A percentile compares a stretch with the other conserved stretches of the same genome.
Conservation (phyloP, 441 rosid genomes). For the Populus hybrid region DNA sequence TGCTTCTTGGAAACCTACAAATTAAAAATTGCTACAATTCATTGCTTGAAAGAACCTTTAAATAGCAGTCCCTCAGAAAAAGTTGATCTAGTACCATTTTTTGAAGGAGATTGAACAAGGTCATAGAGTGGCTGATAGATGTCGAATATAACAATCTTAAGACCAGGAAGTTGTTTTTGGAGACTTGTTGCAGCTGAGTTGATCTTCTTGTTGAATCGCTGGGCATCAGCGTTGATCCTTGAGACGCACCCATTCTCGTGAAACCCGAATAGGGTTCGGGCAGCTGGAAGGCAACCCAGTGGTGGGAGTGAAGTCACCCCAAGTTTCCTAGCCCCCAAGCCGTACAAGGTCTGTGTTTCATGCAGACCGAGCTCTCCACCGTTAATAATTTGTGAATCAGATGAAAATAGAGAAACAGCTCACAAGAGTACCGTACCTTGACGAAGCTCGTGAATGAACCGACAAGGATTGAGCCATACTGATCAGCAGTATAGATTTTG, state of each 20-base stretch:
- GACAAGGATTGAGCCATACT: conserved; percentile 59
- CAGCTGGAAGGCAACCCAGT: conserved; percentile 76
- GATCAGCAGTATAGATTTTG: conserved; percentile 54
- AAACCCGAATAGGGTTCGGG: conserved; percentile 62
- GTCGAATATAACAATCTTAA: conserved; percentile 72
- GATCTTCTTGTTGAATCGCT: conserved; percentile 68
- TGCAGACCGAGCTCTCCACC: background rate
- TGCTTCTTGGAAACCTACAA: conserved; percentile 72
- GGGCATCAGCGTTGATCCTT: conserved; percentile 62
- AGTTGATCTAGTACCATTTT: conserved; percentile 31
- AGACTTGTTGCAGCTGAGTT: conserved; percentile 50
- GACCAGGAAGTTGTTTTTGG: conserved; percentile 61
- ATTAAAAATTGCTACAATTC: background rate
- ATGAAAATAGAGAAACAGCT: background rate
- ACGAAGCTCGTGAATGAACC: conserved; percentile 48
- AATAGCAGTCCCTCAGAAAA: background rate
- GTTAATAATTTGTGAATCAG: background rate
- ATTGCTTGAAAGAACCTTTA: background rate
- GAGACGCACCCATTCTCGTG: conserved; percentile 60
- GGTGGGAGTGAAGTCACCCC: conserved; percentile 92
- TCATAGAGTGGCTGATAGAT: conserved; percentile 64
- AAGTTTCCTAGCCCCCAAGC: conserved; percentile 68
- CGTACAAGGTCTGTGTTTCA: conserved; percentile 45
- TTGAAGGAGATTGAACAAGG: conserved; percentile 58
- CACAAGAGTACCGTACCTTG: conserved; percentile 33